These are phyloP conservation scores for Pyrus communis DNA, from an alignment of 306 rosid genomes.

Conservation along the genomic window DNA sequence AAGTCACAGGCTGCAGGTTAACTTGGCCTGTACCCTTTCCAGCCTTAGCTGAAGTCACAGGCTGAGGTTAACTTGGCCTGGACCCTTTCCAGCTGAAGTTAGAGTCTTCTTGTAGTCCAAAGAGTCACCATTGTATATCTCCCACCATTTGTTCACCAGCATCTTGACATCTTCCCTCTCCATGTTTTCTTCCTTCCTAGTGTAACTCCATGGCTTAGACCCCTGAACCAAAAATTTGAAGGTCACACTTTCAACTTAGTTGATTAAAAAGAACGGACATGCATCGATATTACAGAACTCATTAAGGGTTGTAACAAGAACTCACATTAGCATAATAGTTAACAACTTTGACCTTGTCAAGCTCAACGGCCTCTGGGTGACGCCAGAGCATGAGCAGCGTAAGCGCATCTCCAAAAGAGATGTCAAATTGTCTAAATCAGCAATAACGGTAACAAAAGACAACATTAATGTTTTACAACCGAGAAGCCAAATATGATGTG, in stretches of 20 bases:
- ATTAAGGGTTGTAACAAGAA: background rate
- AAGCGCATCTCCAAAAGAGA: too few species aligned
- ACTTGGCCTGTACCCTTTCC: too few species aligned
- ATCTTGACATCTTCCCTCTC: constrained; percentile 67
- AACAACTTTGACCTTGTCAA: constrained; percentile 59
- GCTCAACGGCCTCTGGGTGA: constrained; percentile 62
- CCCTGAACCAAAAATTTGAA: constrained; percentile 31
- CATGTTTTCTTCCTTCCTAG: constrained; percentile 72
- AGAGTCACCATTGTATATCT: constrained; percentile 40
- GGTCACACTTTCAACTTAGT: background rate
- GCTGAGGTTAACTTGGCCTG: too few species aligned
- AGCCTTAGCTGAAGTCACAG: too few species aligned
- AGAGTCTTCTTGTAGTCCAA: too few species aligned
- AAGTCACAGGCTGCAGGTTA: too few species aligned
- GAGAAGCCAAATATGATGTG: too few species aligned
- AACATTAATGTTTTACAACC: too few species aligned
- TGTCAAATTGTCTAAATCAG: too few species aligned
- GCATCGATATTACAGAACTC: too few species aligned
- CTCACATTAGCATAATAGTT: constrained; percentile 84
- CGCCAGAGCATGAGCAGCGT: constrained; percentile 73
- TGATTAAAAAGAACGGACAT: background rate
- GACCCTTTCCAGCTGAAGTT: too few species aligned
- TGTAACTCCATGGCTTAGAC: constrained; percentile 91
- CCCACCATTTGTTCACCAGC: constrained; percentile 77
- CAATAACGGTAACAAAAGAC: too few species aligned